Percentiles rank a stretch among this genome's conserved stretches.
These are phyloP conservation scores for Haplosporangium gracile DNA, from an alignment of 192 early-diverging fungal genomes.

Conservation along the genomic window DNA sequence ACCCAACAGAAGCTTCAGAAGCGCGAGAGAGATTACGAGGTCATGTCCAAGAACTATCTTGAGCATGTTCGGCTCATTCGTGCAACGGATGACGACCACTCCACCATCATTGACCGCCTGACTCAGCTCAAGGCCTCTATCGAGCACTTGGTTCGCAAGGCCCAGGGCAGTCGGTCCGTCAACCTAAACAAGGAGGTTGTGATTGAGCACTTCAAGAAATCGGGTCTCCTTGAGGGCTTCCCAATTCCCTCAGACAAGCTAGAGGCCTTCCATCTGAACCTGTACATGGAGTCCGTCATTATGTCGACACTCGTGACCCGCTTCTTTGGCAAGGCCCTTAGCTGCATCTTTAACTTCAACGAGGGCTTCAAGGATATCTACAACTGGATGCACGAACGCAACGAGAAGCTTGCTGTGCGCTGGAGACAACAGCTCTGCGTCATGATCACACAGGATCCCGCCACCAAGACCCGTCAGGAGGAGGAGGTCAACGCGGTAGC, in stretches of 20 bases:
- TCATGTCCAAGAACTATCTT: conserved; percentile 55
- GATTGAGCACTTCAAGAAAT: conserved; percentile 39
- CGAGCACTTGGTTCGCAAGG: conserved; percentile 50
- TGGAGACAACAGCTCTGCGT: conserved; percentile 53
- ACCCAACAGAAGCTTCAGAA: conserved; percentile 38
- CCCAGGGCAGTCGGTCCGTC: conserved; percentile 46
- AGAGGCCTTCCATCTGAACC: conserved; percentile 47
- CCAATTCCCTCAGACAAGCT: conserved; percentile 43
- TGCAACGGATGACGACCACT: conserved; percentile 51
- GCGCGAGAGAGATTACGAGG: conserved; percentile 46
- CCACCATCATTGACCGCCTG: conserved; percentile 46
- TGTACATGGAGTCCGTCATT: conserved; percentile 52
- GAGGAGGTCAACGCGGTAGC: conserved; percentile 26
- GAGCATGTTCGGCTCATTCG: conserved; percentile 51
- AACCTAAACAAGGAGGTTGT: conserved; percentile 37
- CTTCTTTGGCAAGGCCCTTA: conserved; percentile 44
- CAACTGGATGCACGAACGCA: conserved; percentile 38
- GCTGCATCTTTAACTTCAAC: conserved; percentile 44
- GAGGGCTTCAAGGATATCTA: conserved; percentile 56
- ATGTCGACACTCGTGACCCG: conserved; percentile 35
- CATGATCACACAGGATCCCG: conserved; percentile 32
- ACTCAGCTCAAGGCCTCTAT: conserved; percentile 50
- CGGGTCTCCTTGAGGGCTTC: conserved; percentile 29
- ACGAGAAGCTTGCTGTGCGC: conserved; percentile 49
- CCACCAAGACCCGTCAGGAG: conserved; percentile 34